These are phyloP conservation scores for Paxillus ammoniavirescens DNA, from an alignment of 768 basidiomycete species.

Conservation along the genomic window DNA sequence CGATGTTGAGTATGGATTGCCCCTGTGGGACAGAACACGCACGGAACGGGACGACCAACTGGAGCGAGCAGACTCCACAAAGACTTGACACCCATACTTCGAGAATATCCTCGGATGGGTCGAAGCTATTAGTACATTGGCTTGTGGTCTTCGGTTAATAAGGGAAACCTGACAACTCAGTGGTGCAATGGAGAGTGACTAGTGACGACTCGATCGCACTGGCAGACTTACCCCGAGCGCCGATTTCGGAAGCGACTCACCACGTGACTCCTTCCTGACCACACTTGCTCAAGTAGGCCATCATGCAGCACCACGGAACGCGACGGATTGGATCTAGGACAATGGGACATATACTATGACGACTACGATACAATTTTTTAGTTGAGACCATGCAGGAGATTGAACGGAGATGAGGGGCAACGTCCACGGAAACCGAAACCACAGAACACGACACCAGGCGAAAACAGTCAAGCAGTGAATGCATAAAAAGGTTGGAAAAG, in stretches of 20 bases:
- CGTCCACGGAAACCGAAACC: slow-evolving; percentile 12
- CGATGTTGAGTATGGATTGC: not conserved
- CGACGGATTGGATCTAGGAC: not conserved
- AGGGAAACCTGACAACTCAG: not conserved
- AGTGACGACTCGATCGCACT: too few species aligned
- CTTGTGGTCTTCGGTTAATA: not conserved
- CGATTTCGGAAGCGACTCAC: too few species aligned
- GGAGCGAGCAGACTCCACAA: slow-evolving; percentile 91
- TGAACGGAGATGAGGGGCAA: slow-evolving; percentile 16
- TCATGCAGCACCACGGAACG: too few species aligned
- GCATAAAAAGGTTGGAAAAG: slow-evolving; percentile 1
- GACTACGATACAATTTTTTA: slow-evolving; percentile 7
- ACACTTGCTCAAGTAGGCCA: too few species aligned
- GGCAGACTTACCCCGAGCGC: too few species aligned
- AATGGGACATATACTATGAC: slow-evolving; percentile 4
- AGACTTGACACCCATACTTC: slow-evolving; percentile 90
- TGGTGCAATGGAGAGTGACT: too few species aligned
- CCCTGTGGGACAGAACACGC: slow-evolving; percentile 25
- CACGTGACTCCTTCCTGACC: too few species aligned
- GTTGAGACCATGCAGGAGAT: slow-evolving; percentile 18
- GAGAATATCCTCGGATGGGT: not conserved
- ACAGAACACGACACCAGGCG: slow-evolving; percentile 14
- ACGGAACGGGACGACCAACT: slow-evolving; percentile 95
- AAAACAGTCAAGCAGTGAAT: slow-evolving; percentile 13
- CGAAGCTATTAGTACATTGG: not conserved